Conservation (phyloP, 208 protist genomes). For the Trypanosomatidae sp. region DNA sequence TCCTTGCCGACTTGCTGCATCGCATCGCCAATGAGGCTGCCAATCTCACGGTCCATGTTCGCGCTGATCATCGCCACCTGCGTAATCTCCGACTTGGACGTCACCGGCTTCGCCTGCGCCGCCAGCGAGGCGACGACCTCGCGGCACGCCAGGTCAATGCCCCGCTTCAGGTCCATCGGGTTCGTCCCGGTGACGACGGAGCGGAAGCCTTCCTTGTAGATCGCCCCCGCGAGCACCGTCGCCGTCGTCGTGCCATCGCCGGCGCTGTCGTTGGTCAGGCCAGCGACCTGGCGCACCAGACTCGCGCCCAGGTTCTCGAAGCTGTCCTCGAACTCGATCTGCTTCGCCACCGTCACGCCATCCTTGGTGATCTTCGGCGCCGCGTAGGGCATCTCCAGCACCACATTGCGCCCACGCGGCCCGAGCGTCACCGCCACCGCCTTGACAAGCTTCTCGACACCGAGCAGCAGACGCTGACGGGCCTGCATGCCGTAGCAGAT, state of each 20-base stretch:
- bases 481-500: conserved; percentile 94
- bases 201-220: conserved; percentile 97
- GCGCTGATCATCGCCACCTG: conserved; percentile 99
- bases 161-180: conserved; percentile 99
- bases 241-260: conserved; percentile 99
- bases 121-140: conserved; percentile 90
- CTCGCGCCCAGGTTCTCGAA: conserved; percentile 98
- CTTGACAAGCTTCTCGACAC: conserved; percentile 95
- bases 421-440: conserved; percentile 97
- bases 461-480: conserved; percentile 85
- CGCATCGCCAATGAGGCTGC: conserved; percentile 97
- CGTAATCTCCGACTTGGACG: conserved; percentile 95
- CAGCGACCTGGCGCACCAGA: conserved; percentile 92
- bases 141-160: conserved; percentile 96
- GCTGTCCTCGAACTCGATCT: conserved; percentile 97
- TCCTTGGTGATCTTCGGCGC: conserved; percentile 99
- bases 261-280: conserved; percentile 96
- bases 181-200: conserved; percentile 98
- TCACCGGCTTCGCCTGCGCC: conserved; percentile 90
- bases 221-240: conserved; percentile 96
- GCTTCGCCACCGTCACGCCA: conserved; percentile 99
- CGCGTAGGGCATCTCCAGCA: conserved; percentile 97
- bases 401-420: conserved; percentile 98
- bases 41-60: conserved; percentile 98
- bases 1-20: conserved; percentile 99